phyloP scores from a whole-genome alignment of 2,329 filamentous ascomycete genomes.

The Aureobasidium musti region DNA sequence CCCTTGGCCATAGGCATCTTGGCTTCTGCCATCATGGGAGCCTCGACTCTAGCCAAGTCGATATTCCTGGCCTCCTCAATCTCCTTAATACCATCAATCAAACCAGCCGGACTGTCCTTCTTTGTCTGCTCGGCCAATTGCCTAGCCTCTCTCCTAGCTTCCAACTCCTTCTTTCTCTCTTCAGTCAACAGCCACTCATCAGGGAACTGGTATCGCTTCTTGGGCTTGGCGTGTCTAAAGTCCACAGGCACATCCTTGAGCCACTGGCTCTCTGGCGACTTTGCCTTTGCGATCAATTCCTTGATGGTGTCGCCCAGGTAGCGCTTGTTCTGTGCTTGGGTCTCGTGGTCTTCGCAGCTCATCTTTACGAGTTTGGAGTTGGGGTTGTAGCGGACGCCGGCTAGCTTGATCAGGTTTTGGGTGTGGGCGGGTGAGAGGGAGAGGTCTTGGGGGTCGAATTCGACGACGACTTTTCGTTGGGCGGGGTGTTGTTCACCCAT shows the following conservation, averaged over 20 bases:
- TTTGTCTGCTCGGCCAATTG: slow-evolving; percentile 58
- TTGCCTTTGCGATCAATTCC: slow-evolving; percentile 69
- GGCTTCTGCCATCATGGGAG: slow-evolving; percentile 40
- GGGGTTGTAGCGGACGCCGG: slow-evolving; percentile 84
- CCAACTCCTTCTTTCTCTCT: slow-evolving; percentile 66
- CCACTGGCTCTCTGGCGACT: slow-evolving; percentile 70
- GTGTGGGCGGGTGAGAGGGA: slow-evolving; percentile 67
- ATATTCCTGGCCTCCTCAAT: slow-evolving; percentile 34
- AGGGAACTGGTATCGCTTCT: slow-evolving; percentile 71
- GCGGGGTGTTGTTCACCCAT: slow-evolving; percentile 93
- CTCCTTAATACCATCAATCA: slow-evolving; percentile 30
- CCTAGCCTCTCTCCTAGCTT: slow-evolving; percentile 58
- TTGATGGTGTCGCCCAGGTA: slow-evolving; percentile 80
- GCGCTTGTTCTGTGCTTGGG: slow-evolving; percentile 95
- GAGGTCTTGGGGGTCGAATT: slow-evolving; percentile 77
- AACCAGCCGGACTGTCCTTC: slow-evolving; percentile 41
- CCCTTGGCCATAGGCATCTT: slow-evolving; percentile 36
- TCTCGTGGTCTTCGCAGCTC: slow-evolving; percentile 79
- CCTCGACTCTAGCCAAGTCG: slow-evolving; percentile 34
- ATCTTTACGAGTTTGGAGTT: slow-evolving; percentile 80
- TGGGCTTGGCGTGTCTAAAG: slow-evolving; percentile 76
- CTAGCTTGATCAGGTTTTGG: slow-evolving; percentile 83
- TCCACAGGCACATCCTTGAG: slow-evolving; percentile 91
- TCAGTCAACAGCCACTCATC: slow-evolving; percentile 78
- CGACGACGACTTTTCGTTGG: slow-evolving; percentile 88